Base-by-base conservation (phyloP, 768 basidiomycete genomes). In the Pholiota conissans region DNA sequence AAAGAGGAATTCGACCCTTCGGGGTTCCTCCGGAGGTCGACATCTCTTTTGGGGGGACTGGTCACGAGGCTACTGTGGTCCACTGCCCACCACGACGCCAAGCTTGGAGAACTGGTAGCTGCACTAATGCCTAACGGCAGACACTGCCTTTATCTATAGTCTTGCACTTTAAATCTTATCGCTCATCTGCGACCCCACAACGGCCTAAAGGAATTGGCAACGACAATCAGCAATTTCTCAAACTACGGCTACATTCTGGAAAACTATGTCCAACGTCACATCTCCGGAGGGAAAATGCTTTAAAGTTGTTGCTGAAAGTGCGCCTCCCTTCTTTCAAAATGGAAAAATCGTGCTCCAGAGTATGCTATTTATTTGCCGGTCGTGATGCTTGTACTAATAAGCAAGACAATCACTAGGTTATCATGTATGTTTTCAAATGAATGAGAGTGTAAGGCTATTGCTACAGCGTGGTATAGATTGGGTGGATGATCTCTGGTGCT, bases 401-500 rank as follows among this genome's bases (percentile, higher is more conserved):
- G 50, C 45, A 45, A 30, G 37, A 52, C 30, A 49, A 34, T 60
- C 28, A 59, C 34, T 51, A 85, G 86, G 79, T 10, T 83, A 86
- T 63, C 82, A 87, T 74, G 85, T 88, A 72, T 52, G 51, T 14
- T n/a, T 7, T 20, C 5, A 11, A 26, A 20, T 30, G 9, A 32
- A 14, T 13, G 37, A 52, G 16, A 24, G 37, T n/a, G 8, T 20
- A 37, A 6, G 7, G 11, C 13, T 11, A 18, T 22, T 47, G 14
- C 57, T 10, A 55, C n/a, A 53, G 40, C 46, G 18, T 30, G 49
- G 37, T 10, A 29, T 55, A 87, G 85, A 76, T 87, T 57, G 90
- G 89, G 0, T 90, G 89, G 88, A 79, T 90, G 39, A 68, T 89
- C 28, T 76, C 82, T 37, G 84, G 84, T 3, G 74, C 78, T 58